A percentile compares a stretch with the other conserved stretches of the same genome.
Conservation (phyloP, 2,329 filamentous ascomycete species). For the Chaetoscypha palmicola region DNA sequence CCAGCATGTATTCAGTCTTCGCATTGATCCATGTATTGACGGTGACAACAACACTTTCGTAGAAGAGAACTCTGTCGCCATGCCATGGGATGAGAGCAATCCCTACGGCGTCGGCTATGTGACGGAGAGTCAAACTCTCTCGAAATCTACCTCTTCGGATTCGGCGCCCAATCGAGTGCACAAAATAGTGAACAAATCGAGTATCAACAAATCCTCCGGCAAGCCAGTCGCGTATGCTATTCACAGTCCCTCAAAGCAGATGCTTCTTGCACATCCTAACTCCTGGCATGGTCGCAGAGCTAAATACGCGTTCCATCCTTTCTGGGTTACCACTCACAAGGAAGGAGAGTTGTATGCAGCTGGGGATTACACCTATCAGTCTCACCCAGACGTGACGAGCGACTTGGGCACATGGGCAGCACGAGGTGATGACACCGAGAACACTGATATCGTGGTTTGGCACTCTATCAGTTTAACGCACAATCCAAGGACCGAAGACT, state of each 20-base stretch:
- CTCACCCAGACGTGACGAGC: conserved; percentile 15
- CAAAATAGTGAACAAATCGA: conserved; percentile 80
- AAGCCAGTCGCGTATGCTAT: conserved; percentile 83
- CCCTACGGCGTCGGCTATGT: conserved; percentile 48
- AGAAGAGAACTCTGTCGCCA: conserved; percentile 46
- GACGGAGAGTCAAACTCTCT: conserved; percentile 19
- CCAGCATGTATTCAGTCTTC: conserved; percentile 50
- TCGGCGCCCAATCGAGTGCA: conserved; percentile 59
- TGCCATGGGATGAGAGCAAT: conserved; percentile 40
- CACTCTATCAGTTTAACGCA: conserved; percentile 81
- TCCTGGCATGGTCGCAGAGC: conserved; percentile 84
- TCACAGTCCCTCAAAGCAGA: conserved; percentile 72
- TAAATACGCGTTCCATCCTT: conserved; percentile 76
- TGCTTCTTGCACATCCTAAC: conserved; percentile 68
- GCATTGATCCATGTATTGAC: conserved; percentile 51
- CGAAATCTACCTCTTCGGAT: conserved; percentile 35
- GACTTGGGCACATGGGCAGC: conserved; percentile 59
- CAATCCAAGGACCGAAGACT: conserved; percentile 81
- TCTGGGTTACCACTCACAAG: conserved; percentile 83
- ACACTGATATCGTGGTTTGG: conserved; percentile 83
- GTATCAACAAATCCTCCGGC: conserved; percentile 71
- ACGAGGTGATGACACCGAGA: conserved; percentile 80
- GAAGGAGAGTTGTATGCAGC: conserved; percentile 30
- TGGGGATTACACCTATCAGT: conserved; percentile 32
- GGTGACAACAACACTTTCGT: conserved; percentile 45